Percentiles rank a stretch among this genome's conserved stretches.
phyloP scores from a whole-genome alignment of 805 yeast genomes.

The Candida lessepsii region DNA sequence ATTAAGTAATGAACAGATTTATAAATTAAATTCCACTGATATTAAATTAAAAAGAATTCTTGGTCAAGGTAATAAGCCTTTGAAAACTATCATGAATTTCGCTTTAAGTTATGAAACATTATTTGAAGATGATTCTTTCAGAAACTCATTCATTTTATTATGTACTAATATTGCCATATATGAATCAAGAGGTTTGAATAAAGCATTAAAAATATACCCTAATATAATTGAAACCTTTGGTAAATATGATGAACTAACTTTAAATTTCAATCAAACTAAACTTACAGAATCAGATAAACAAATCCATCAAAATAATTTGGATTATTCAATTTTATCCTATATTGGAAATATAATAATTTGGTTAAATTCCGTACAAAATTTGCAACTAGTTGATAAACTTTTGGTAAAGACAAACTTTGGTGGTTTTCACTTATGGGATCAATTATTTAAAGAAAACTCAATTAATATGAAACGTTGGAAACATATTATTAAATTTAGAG shows the following conservation, averaged over 20 bases:
- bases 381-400: conserved; percentile 4
- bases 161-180: conserved; percentile 35
- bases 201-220: conserved; percentile 23
- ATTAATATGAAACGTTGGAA: conserved; percentile 44
- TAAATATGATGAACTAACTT: conserved; percentile 29
- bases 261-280: conserved; percentile 32
- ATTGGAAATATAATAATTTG: conserved; percentile 40
- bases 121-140: conserved; percentile 10
- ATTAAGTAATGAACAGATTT: conserved; percentile 33
- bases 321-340: conserved; percentile 37
- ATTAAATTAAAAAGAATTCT: conserved; percentile 37
- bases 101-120: conserved; percentile 3
- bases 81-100: conserved; percentile 11
- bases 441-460: conserved; percentile 28
- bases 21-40: conserved; percentile 30
- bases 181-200: conserved; percentile 36
- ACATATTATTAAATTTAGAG: conserved; percentile 38
- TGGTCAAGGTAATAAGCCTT: conserved; percentile 22
- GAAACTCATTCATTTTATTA: conserved; percentile 25
- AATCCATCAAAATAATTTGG: conserved; percentile 35
- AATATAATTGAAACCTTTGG: conserved; percentile 29
- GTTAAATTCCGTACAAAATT: conserved; percentile 15
- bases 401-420: conserved; percentile 23
- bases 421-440: conserved; percentile 42
- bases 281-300: conserved; percentile 33